Percentiles rank a stretch among this genome's conserved stretches.
phyloP scores from a whole-genome alignment of 1,284 basidiomycete species.

The Heliocybe sulcata region DNA sequence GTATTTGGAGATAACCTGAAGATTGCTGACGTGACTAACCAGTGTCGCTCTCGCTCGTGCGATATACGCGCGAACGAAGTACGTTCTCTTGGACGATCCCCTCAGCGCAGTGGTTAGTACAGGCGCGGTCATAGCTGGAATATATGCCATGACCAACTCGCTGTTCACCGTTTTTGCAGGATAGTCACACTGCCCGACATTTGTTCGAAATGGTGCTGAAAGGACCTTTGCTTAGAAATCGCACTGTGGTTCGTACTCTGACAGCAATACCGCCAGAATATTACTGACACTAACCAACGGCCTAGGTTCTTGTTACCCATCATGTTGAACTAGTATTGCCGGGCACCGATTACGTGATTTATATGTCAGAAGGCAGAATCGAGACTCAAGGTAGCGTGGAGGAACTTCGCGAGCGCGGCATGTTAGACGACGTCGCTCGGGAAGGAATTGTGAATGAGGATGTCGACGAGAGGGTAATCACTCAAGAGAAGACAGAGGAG shows the following conservation, averaged over 20 bases:
- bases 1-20: background rate
- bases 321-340: constrained; percentile 71
- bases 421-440: constrained; percentile 52
- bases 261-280: background rate
- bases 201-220: constrained; percentile 50
- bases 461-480: constrained; percentile 16
- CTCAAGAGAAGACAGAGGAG: constrained; percentile 12
- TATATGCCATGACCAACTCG: background rate
- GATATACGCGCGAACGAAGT: constrained; percentile 55
- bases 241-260: constrained; percentile 51
- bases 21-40: constrained; percentile 2
- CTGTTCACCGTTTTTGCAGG: background rate
- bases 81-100: constrained; percentile 66
- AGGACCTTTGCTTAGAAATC: constrained; percentile 55
- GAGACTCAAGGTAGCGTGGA: constrained; percentile 60
- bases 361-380: constrained; percentile 69
- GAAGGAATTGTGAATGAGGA: constrained; percentile 26
- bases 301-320: constrained; percentile 62
- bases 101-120: constrained; percentile 57
- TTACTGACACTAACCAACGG: background rate
- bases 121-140: background rate
- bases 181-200: background rate
- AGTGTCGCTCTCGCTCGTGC: constrained; percentile 65
- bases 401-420: constrained; percentile 48
- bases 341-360: constrained; percentile 58